Base-by-base conservation (phyloP, 1,284 basidiomycete genomes). In the Sporisorium exsertum region DNA sequence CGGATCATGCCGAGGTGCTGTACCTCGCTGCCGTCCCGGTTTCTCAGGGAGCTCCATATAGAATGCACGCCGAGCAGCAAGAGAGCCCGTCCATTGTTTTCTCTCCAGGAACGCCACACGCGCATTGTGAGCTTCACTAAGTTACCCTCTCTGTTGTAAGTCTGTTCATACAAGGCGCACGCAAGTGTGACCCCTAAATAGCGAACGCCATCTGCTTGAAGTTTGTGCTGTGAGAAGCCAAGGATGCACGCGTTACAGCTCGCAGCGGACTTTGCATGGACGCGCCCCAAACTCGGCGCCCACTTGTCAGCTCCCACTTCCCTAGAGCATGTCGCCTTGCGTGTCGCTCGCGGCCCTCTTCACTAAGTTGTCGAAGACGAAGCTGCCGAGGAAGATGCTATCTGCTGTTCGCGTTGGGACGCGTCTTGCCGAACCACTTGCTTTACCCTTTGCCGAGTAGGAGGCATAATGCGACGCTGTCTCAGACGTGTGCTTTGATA, bases 181-280 rank as follows among this genome's bases (percentile, higher is more conserved):
- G n/a, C n/a, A n/a, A n/a, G n/a, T n/a, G n/a, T n/a, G n/a, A n/a
- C n/a, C n/a, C n/a, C n/a, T 22, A 45, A 18, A 35, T 12, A 51
- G 49, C 49, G 49, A 51, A 10, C 29, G 49, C 29, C 29, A 10
- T 32, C 29, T 10, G 49, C 5, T 9, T 22, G 13, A 20, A 32
- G 20, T 40, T 53, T 37, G 26, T 40, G 35, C 22, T 26, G 52
- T 27, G 27, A 18, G 42, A 27, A 53, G 51, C 51, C 6, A 12
- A 45, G 26, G 59, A 58, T 58, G 65, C 51, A 68, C 50, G 54
- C 49, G 49, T 35, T 58, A 59, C 65, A 68, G 55, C 43, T 45
- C 50, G 49, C 64, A 57, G 58, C 54, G 43, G 42, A 51, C 24
- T 24, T 12, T 46, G 54, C 58, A 67, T 55, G 16, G 27, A 13